phyloP scores from a whole-genome alignment of 805 yeast genomes.

The Saturnispora halmiae region DNA sequence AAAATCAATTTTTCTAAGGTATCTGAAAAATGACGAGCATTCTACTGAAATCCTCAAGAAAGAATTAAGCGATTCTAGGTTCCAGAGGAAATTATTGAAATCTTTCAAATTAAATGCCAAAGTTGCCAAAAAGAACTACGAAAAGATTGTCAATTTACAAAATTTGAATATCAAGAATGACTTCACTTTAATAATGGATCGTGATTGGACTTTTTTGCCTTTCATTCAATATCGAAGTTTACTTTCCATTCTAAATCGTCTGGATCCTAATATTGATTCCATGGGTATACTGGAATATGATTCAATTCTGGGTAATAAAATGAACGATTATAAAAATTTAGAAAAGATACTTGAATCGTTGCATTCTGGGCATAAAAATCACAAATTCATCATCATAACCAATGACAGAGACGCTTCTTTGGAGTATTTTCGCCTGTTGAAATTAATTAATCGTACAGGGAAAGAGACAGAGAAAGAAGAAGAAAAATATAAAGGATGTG shows the following conservation, averaged over 20 bases:
- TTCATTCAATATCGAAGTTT: conserved; percentile 13
- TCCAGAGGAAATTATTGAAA: conserved; percentile 10
- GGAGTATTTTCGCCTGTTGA: conserved; percentile 21
- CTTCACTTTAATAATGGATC: conserved; percentile 19
- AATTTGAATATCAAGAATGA: conserved; percentile 16
- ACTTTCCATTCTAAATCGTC: conserved; percentile 5
- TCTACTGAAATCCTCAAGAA: conserved; percentile 8
- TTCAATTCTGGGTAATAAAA: conserved; percentile 17
- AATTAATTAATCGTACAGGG: conserved; percentile 12
- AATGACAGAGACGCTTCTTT: conserved; percentile 19
- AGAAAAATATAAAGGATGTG: conserved; percentile 15
- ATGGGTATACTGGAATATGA: conserved; percentile 13
- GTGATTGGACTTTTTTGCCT: conserved; percentile 18
- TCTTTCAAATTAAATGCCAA: conserved; percentile 7
- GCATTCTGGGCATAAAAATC: conserved; percentile 5
- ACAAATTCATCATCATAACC: conserved; percentile 19
- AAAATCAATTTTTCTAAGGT: conserved; percentile 18
- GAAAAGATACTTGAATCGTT: conserved; percentile 12
- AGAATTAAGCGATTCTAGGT: conserved; percentile 8
- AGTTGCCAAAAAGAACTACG: conserved; percentile 9
- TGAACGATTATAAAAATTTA: conserved; percentile 17
- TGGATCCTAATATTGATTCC: background rate
- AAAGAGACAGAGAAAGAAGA: background rate
- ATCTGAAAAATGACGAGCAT: conserved; percentile 7
- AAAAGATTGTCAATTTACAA: conserved; percentile 12